Evolutionary conservation across 345 rosid genomes (phyloP), one percentile per base, ranked within the genome.

Genomic region (Sisymbrium altissimum): DNA sequence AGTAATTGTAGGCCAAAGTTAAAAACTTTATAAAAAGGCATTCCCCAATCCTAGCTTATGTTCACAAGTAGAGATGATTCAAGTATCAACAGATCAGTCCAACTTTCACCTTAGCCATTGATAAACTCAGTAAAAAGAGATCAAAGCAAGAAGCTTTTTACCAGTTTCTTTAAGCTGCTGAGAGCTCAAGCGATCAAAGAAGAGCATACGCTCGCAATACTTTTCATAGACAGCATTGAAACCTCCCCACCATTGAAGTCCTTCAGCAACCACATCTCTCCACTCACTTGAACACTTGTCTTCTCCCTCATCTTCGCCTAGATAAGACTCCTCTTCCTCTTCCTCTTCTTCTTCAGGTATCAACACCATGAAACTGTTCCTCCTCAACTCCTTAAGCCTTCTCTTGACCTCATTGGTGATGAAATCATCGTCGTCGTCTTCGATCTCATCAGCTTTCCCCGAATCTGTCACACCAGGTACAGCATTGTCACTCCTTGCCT

Each of bases 181-280:
- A 25, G 84, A 80, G 74, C 86, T 90, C 74, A 87, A 79, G 23
- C 86, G 83, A 81, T 90, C 97, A 68, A 86, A 95, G 84, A 83
- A 89, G 68, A 95, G 81, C 97, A 95, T 95, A 52, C 90, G 75
- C 66, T 92, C 96, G 11, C 94, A 86, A 72, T 95, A 95, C 82
- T 88, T 90, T 43, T 83, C 96, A 79, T 95, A 90, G 13, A 92
- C 84, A 77, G 85, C 89, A 85, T 92, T 96, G 77, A 95, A 90
- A 7, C 97, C 98, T 48, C 89, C 90, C 98, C 99, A 95, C 99
- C 96, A 92, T 72, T 85, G 90, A 66, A 92, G 85, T 44, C 88
- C 97, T 75, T 92, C 91, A 17, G 90, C 96, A 68, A 88, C 99
- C 8, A 89, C 88, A 75, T 92, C 99, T 79, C 92, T 87, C 96